Evolutionary conservation across 148 eudicot genomes (phyloP).

Genomic region (Rhododendron williamsianum): DNA sequence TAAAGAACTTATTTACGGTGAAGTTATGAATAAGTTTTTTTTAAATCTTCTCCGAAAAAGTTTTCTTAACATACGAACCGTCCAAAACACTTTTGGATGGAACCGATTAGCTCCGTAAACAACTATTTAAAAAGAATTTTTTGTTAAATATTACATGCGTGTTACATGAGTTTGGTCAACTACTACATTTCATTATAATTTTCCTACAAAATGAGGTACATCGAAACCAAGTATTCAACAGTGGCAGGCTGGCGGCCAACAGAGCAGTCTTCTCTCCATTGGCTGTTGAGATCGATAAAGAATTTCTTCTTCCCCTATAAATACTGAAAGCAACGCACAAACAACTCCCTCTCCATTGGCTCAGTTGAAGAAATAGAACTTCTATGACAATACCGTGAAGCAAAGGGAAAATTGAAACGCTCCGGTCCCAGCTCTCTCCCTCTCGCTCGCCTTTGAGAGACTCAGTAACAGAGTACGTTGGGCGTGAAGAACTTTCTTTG

Average conservation of each 20-base stretch:
- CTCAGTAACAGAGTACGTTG: background rate
- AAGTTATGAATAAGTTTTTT: no score
- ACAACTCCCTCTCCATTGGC: background rate
- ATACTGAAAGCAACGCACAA: background rate
- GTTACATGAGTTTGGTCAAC: no score
- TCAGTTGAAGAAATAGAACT: background rate
- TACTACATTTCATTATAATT: no score
- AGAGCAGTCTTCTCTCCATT: background rate
- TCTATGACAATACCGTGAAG: background rate
- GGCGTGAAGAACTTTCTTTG: background rate
- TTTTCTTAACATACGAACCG: no score
- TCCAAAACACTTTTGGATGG: no score
- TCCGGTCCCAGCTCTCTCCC: background rate
- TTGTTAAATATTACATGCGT: no score
- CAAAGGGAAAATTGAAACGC: background rate
- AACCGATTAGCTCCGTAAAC: rapidly evolving
- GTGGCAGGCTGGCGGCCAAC: background rate
- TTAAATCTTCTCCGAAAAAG: rapidly evolving
- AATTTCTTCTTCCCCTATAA: background rate
- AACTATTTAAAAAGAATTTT: no score
- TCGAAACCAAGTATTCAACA: no score
- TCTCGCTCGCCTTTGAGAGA: background rate
- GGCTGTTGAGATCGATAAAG: background rate
- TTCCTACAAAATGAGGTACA: no score
- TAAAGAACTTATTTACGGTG: no score